A percentile compares a stretch with the other conserved stretches of the same genome.
These are phyloP conservation scores for Pichia heedii DNA, from an alignment of 805 yeast genomes.

Conservation along the genomic window DNA sequence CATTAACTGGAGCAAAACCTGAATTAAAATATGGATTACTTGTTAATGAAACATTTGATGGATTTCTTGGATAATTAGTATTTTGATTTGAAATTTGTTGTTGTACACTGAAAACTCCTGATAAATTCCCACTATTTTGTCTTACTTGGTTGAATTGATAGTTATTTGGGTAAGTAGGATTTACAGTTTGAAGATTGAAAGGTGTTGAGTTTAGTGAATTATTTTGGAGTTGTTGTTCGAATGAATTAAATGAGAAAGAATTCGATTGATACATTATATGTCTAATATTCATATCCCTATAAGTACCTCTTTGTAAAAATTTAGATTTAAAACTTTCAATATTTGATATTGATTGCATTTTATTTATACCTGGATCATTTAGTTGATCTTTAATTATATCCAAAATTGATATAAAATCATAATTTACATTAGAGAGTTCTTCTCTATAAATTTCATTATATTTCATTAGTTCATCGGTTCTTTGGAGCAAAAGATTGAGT, in stretches of 20 bases:
- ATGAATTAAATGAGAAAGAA: background rate
- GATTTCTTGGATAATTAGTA: constrained; percentile 11
- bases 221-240: background rate
- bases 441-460: constrained; percentile 40
- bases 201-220: no score
- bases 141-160: background rate
- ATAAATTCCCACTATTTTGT: background rate
- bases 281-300: constrained; percentile 24
- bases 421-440: constrained; percentile 39
- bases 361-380: constrained; percentile 5
- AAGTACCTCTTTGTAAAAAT: constrained; percentile 25
- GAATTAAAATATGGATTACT: constrained; percentile 13
- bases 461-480: constrained; percentile 32
- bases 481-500: background rate
- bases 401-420: constrained; percentile 43
- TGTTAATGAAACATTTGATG: constrained; percentile 13
- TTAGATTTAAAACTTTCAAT: constrained; percentile 22
- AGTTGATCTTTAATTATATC: constrained; percentile 29
- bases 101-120: background rate
- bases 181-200: background rate
- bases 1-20: background rate
- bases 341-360: constrained; percentile 10
- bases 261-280: constrained; percentile 12
- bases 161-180: background rate
- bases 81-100: background rate